Evolutionary conservation across 371 early-diverging fungal genomes (phyloP).

Genomic region (Sporodiniella umbellata): DNA sequence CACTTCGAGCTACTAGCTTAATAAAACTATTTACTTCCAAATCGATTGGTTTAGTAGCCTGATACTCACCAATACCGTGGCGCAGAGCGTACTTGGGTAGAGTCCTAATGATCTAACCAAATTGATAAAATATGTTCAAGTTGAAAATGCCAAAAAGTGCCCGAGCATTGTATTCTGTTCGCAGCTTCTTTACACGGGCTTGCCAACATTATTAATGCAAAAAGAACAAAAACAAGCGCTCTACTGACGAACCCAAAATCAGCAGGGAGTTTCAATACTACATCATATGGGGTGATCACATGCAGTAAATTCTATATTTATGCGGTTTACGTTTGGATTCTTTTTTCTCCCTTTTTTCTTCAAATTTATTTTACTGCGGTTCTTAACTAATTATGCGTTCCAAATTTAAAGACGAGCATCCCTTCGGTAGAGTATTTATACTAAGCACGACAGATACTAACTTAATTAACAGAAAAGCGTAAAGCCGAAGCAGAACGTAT

Average conservation of each 20-base stretch:
- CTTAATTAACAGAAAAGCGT: constrained; percentile 76
- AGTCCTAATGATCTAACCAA: too few species aligned
- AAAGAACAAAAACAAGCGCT: neutral
- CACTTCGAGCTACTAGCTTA: too few species aligned
- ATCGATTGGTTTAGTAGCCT: too few species aligned
- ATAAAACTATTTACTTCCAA: too few species aligned
- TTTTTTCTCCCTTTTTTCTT: constrained; percentile 5
- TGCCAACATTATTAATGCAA: neutral
- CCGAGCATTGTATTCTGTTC: too few species aligned
- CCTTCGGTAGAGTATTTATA: constrained; percentile 69
- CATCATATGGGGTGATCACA: constrained; percentile 1
- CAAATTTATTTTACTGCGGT: constrained; percentile 10
- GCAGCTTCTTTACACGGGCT: neutral
- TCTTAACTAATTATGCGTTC: constrained; percentile 65
- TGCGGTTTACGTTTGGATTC: constrained; percentile 7
- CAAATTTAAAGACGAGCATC: constrained; percentile 95
- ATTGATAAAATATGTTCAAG: too few species aligned
- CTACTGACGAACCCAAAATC: too few species aligned
- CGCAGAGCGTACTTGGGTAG: too few species aligned
- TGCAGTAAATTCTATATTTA: constrained; percentile 4
- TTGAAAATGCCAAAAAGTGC: too few species aligned
- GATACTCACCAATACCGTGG: too few species aligned
- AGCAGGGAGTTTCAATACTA: neutral
- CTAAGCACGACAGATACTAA: neutral
- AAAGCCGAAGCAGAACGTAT: constrained; percentile 96